Evolutionary conservation across 2,329 filamentous ascomycete species (phyloP).

Genomic region (Nannizziopsis barbatae): DNA sequence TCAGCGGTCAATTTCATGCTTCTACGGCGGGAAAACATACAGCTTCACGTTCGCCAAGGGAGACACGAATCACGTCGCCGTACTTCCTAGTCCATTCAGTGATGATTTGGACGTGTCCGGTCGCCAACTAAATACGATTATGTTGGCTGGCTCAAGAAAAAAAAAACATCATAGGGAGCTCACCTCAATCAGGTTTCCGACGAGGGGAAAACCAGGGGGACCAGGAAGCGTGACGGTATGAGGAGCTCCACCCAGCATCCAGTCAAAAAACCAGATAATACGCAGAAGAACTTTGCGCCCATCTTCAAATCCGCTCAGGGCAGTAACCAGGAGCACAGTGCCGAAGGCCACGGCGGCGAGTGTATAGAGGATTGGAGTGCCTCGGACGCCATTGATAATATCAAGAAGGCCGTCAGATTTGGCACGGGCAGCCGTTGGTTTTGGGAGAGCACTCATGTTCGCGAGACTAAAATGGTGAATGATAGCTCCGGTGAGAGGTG

Average conservation of each 20-base stretch:
- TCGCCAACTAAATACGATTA: too few relatives aligned
- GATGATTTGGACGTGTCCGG: neutral
- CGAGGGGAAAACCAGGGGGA: constrained; percentile 7
- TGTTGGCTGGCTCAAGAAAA: too few relatives aligned
- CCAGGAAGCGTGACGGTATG: constrained; percentile 7
- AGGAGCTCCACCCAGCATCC: constrained; percentile 8
- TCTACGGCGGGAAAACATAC: constrained; percentile 4
- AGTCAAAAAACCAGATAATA: constrained; percentile 9
- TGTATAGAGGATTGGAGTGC: neutral
- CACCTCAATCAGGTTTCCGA: constrained; percentile 8
- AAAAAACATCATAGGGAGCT: neutral
- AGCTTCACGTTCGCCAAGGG: constrained; percentile 10
- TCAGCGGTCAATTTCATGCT: neutral
- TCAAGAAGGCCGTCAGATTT: too few relatives aligned
- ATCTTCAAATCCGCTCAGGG: neutral
- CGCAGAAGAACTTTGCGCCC: neutral
- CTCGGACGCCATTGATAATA: too few relatives aligned
- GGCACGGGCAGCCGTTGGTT: too few relatives aligned
- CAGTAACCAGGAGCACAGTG: neutral
- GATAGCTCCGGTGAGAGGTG: too few relatives aligned
- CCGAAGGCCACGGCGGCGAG: constrained; percentile 26
- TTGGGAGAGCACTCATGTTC: too few relatives aligned
- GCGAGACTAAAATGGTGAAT: too few relatives aligned
- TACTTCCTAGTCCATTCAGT: constrained; percentile 9
- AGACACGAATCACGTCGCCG: constrained; percentile 9